Evolutionary conservation across 108 stramenopile genomes (phyloP).

Genomic region (Discostella pseudostelligera): DNA sequence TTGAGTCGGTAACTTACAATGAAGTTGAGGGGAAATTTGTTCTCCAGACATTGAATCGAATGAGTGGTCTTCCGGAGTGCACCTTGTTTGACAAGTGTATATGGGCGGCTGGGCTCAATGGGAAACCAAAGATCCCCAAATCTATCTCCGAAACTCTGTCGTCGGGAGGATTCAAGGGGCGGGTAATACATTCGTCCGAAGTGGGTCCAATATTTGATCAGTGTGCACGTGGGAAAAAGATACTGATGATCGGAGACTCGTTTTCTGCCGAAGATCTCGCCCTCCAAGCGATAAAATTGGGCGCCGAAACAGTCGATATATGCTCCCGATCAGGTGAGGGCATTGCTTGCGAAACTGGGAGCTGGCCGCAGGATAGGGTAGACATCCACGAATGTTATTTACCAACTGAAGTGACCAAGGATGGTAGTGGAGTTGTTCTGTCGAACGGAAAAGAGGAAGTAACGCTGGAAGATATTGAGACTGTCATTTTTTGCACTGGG

Average conservation of each 20-base stretch:
- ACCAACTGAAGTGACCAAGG: background rate
- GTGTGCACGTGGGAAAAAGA: slow-evolving; percentile 26
- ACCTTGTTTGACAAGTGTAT: slow-evolving; percentile 67
- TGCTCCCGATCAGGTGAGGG: slow-evolving; percentile 13
- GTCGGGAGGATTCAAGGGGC: background rate
- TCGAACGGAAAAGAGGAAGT: too few relatives aligned
- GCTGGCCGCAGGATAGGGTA: slow-evolving; percentile 40
- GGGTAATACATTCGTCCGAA: background rate
- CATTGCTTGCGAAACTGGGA: slow-evolving; percentile 1
- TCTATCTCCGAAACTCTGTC: slow-evolving; percentile 1
- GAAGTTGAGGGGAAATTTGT: too few relatives aligned
- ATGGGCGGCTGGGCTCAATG: slow-evolving; percentile 65
- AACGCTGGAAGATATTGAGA: slow-evolving; percentile 21
- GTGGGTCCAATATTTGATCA: background rate
- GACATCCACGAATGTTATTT: background rate
- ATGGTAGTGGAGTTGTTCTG: background rate
- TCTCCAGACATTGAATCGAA: too few relatives aligned
- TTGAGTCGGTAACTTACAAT: too few relatives aligned
- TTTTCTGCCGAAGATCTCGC: slow-evolving; percentile 67
- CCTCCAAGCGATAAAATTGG: slow-evolving; percentile 45
- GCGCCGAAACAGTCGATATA: slow-evolving; percentile 35
- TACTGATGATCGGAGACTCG: slow-evolving; percentile 52
- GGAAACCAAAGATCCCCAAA: slow-evolving; percentile 38
- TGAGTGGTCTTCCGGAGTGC: too few relatives aligned
- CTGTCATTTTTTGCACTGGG: slow-evolving; percentile 38